Percentiles rank a stretch among this genome's conserved stretches.
Evolutionary conservation across 352 stramenopile genomes (phyloP).

Genomic region (Plasmopara halstedii): DNA sequence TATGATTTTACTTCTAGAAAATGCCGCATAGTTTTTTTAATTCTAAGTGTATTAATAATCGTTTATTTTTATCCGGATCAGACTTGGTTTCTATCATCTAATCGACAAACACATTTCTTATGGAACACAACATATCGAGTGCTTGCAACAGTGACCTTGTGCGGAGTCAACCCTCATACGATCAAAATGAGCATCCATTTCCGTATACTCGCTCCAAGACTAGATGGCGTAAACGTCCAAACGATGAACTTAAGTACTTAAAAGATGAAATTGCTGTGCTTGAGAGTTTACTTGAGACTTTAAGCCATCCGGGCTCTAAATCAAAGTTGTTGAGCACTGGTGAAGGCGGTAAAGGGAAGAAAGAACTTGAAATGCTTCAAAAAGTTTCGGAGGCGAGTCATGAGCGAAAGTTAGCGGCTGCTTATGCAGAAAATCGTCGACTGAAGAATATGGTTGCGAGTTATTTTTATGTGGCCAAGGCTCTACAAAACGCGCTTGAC

Average conservation of each 20-base stretch:
- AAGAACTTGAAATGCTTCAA: slow-evolving; percentile 4
- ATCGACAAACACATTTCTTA: slow-evolving; percentile 1
- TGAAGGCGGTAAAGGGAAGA: not conserved
- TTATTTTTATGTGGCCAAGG: slow-evolving; percentile 14
- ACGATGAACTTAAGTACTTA: slow-evolving; percentile 30
- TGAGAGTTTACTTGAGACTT: slow-evolving; percentile 5
- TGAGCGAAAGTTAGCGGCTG: slow-evolving; percentile 2
- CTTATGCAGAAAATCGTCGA: slow-evolving; percentile 17
- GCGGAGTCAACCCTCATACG: slow-evolving; percentile 3
- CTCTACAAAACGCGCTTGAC: slow-evolving; percentile 12
- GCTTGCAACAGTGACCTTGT: slow-evolving; percentile 13
- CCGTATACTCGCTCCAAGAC: slow-evolving; percentile 18
- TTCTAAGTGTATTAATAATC: too few relatives aligned
- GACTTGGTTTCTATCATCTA: too few relatives aligned
- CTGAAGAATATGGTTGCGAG: slow-evolving; percentile 8
- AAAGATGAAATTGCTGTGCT: slow-evolving; percentile 12
- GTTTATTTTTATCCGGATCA: too few relatives aligned
- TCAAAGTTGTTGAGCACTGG: slow-evolving; percentile 1
- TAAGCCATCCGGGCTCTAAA: slow-evolving; percentile 1
- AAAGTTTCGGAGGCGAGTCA: slow-evolving; percentile 7
- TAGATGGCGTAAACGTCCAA: slow-evolving; percentile 21
- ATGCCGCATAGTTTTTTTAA: too few relatives aligned
- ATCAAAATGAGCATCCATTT: slow-evolving; percentile 9
- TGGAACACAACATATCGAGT: slow-evolving; percentile 7
- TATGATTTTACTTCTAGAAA: too few relatives aligned